Evolutionary conservation across 2,329 filamentous ascomycete species (phyloP), one percentile per base, ranked within the genome.

Genomic region (Alternaria infectoria): DNA sequence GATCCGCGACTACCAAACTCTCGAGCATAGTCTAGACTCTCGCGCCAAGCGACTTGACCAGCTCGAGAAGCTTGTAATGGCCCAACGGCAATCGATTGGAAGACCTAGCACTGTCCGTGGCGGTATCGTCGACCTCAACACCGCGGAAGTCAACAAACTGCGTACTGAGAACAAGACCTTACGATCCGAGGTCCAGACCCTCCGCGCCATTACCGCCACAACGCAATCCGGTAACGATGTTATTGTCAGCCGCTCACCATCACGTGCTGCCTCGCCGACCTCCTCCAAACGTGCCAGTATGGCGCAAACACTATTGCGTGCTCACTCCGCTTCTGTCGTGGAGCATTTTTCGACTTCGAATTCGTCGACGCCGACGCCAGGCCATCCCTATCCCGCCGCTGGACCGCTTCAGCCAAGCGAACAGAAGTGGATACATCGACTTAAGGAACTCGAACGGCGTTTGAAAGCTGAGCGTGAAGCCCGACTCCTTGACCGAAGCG

Each of bases 391-490:
- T 51, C 77, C 77, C 3, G 72, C 61, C 66, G 73, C 77, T 9
- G 74, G 77, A 8, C 78, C 80, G 5, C 70, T 81, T 26, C 80
- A 83, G 54, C 82, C 83, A 2, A 84, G 84, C 43, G 91, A 95
- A 70, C 90, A 92, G 68, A 88, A 91, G 69, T 97, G 93, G 93
- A 89, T 96, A 68, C 88, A 97, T 67, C 85, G 96, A 7, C 84
- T 98, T 32, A 89, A 93, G 61, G 94, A 98, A 76, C 83, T 98
- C 70, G 96, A 99, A 83, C 87, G 90, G 69, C 89, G 96, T 71
- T 84, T 99, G 17, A 97, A 97, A 79, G 90, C 92, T 49, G 96
- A 99, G 82, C 85, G 96, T 13, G 96, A 98, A 80, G 93, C 90
- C 1, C 84, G 96, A 47, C 84, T 96, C 57, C 84, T 97, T 61